Conservation (phyloP, 768 basidiomycete species). For the Kwoniella botswanensis region DNA sequence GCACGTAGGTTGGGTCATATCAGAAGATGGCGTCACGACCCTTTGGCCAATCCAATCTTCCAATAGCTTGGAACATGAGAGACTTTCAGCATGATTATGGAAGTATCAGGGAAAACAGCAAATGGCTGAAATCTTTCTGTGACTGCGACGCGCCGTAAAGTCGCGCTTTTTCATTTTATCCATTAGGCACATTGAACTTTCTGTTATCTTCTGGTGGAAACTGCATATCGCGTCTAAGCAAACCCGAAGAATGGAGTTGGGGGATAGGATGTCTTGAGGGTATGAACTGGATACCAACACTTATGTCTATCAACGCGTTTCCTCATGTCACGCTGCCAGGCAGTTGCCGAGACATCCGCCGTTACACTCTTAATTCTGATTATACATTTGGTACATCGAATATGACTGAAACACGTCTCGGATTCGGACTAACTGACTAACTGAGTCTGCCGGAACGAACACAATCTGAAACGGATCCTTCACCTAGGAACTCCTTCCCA, state of each 20-base stretch:
- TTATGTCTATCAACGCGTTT: not conserved
- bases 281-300: no score
- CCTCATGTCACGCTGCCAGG: not conserved
- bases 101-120: conserved; percentile 21
- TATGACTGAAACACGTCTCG: conserved; percentile 5
- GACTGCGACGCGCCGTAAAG: conserved; percentile 12
- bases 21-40: conserved; percentile 22
- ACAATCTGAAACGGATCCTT: not conserved
- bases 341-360: conserved; percentile 9
- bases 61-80: not conserved
- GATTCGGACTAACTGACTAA: not conserved
- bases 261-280: no score
- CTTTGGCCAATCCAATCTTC: conserved; percentile 9
- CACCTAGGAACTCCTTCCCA: conserved; percentile 1
- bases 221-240: not conserved
- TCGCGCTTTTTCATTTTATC: conserved; percentile 2
- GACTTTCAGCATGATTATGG: not conserved
- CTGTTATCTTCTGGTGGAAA: not conserved
- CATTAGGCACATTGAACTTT: conserved; percentile 15
- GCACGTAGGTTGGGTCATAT: conserved; percentile 8
- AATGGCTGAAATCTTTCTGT: conserved; percentile 20
- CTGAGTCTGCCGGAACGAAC: not conserved
- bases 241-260: no score
- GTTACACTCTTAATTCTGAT: not conserved
- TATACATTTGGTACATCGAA: not conserved